Conservation (phyloP, 2,329 filamentous ascomycete genomes). For the Exophiala sp. region DNA sequence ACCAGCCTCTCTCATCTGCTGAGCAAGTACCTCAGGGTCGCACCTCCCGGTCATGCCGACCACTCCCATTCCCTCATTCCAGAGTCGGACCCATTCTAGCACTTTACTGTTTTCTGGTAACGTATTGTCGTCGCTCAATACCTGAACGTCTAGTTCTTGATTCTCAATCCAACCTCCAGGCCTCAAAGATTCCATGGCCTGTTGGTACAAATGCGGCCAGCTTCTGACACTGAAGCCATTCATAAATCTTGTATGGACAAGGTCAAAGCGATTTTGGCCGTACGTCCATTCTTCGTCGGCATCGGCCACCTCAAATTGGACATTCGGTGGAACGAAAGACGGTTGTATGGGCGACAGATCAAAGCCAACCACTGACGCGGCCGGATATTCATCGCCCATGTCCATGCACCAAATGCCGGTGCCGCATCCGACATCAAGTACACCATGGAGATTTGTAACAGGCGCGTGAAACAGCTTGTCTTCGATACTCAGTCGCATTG, state of each 20-base stretch:
- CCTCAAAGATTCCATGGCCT: conserved; percentile 26
- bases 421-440: conserved; percentile 15
- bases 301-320: conserved; percentile 56
- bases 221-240: conserved; percentile 53
- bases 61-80: conserved; percentile 14
- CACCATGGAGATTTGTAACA: conserved; percentile 2
- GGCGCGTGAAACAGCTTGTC: conserved; percentile 17
- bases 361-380: conserved; percentile 19
- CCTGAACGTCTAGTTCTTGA: conserved; percentile 34
- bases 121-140: conserved; percentile 12
- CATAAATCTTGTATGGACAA: conserved; percentile 57
- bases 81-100: conserved; percentile 14
- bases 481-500: not conserved
- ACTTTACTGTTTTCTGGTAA: conserved; percentile 13
- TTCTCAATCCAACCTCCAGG: conserved; percentile 45
- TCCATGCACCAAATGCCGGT: conserved; percentile 16
- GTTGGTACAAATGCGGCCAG: conserved; percentile 41
- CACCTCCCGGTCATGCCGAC: conserved; percentile 9
- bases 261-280: conserved; percentile 53
- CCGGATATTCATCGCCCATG: conserved; percentile 34
- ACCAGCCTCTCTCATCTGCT: conserved; percentile 29
- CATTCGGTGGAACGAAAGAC: conserved; percentile 50
- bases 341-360: conserved; percentile 30
- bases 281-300: conserved; percentile 56
- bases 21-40: conserved; percentile 6